Base-by-base conservation (phyloP, 352 stramenopile species). In the Phytophthora agathidicida region DNA sequence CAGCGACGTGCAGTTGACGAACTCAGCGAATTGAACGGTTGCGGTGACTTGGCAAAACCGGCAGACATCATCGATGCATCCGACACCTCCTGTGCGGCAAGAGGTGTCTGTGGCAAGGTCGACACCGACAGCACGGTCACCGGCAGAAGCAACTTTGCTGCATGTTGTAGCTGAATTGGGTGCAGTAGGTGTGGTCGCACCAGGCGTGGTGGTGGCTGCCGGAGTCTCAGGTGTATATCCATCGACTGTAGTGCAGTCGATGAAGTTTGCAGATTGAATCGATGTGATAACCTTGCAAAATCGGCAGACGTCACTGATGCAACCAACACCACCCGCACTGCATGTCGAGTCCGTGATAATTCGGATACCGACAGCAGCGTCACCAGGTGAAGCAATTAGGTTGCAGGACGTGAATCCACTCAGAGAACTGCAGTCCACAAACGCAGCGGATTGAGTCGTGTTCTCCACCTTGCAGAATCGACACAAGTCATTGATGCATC, bases 401-500 rank as follows among this genome's bases (percentile, higher is more conserved):
- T 51, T 37, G 10, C 59, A 68, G 1, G 23, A 28, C 16, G 20
- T 3, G 36, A 49, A 42, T 2, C 42, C 51, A 30, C 16, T 13
- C 23, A 66, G 19, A 9, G 36, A 38, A 7, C 19, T 32, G 31
- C 65, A 73, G 14, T 62, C 31, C 9, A 65, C 35, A 30, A 75
- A 55, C 3, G 52, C 57, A 22, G 37, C 22, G 8, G 68, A 81
- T 30, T 67, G 50, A 5, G 33, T 9, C 1, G 72, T 75, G 13
- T 3, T 41, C 10, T 27, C n/a, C 3, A 56, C 38, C 35, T 82
- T 77, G 64, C 73, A 82, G 58, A 71, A 77, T n/a, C 70, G 66
- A 32, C 73, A 83, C 14, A 79, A 60, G 42, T 52, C 47, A 11
- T 76, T 60, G 13, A 80, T 65, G 39, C 73, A 83, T 7, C 73